Evolutionary conservation across 1,139 yeast genomes (phyloP).

Genomic region (Hansenula sp.): DNA sequence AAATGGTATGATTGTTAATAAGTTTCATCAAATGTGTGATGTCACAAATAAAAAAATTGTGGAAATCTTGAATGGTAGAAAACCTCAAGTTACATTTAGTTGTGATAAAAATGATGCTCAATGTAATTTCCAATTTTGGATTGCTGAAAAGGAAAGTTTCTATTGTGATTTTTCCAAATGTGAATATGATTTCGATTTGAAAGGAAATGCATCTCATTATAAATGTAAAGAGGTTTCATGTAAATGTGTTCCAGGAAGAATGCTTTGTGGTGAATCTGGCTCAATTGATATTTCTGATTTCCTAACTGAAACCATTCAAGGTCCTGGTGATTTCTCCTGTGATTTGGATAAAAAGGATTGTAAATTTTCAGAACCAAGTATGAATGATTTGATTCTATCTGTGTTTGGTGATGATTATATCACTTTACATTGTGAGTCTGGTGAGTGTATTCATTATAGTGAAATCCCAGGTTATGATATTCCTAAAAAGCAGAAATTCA

Average conservation of each 20-base stretch:
- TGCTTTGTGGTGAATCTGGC: slow-evolving; percentile 92
- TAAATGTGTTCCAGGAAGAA: slow-evolving; percentile 84
- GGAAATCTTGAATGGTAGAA: slow-evolving; percentile 71
- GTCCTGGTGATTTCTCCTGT: slow-evolving; percentile 92
- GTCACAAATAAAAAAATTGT: slow-evolving; percentile 87
- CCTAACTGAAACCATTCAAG: slow-evolving; percentile 80
- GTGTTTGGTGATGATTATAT: slow-evolving; percentile 94
- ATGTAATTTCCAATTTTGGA: slow-evolving; percentile 96
- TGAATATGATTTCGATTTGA: slow-evolving; percentile 59
- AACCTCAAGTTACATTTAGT: slow-evolving; percentile 89
- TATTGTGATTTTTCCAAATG: slow-evolving; percentile 80
- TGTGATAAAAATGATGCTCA: slow-evolving; percentile 64
- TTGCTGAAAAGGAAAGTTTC: slow-evolving; percentile 83
- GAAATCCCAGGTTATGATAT: slow-evolving; percentile 85
- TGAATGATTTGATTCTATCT: slow-evolving; percentile 85
- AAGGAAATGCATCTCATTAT: slow-evolving; percentile 69
- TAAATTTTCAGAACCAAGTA: slow-evolving; percentile 87
- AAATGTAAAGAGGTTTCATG: slow-evolving; percentile 75
- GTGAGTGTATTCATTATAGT: slow-evolving; percentile 89
- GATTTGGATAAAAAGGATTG: slow-evolving; percentile 60
- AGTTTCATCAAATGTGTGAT: slow-evolving; percentile 88
- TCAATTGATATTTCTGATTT: slow-evolving; percentile 94
- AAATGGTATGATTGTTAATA: slow-evolving; percentile 80
- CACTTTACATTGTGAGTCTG: slow-evolving; percentile 72
- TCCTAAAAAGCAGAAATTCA: slow-evolving; percentile 56